Evolutionary conservation across 345 rosid genomes (phyloP).

Genomic region (sweet orange (Citrus sinensis)): DNA sequence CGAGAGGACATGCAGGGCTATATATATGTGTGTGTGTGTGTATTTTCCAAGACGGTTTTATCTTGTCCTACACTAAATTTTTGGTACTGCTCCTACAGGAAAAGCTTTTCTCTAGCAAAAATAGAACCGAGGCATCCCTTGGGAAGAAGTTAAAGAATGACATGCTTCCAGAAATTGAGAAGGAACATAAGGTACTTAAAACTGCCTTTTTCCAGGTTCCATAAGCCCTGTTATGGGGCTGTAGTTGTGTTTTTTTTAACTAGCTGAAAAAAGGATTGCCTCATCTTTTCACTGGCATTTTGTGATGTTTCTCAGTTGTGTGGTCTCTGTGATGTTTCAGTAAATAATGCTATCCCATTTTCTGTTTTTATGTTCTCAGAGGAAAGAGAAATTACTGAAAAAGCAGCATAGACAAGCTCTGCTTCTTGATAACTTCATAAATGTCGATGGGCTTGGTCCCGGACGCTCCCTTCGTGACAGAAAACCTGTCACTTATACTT

Average conservation of each 20-base stretch:
- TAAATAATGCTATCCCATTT: conserved; percentile 9
- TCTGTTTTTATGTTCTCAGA: conserved; percentile 33
- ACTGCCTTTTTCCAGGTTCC: not conserved
- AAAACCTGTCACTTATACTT: conserved; percentile 92
- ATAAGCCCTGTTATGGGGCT: too few relatives aligned
- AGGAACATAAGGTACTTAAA: conserved; percentile 80
- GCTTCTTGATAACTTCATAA: conserved; percentile 72
- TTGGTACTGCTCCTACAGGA: conserved; percentile 53
- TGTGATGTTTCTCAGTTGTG: not conserved
- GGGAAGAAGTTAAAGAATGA: conserved; percentile 89
- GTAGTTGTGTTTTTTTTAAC: not conserved
- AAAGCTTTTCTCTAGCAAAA: conserved; percentile 78
- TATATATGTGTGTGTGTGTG: not conserved
- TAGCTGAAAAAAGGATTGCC: not conserved
- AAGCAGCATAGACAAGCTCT: conserved; percentile 92
- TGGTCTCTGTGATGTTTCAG: not conserved
- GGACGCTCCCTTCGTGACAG: conserved; percentile 95
- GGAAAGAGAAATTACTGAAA: conserved; percentile 82
- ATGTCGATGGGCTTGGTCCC: conserved; percentile 65
- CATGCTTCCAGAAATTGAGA: conserved; percentile 97
- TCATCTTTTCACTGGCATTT: not conserved
- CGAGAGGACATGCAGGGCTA: not conserved
- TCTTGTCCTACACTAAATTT: not conserved
- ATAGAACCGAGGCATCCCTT: conserved; percentile 80
- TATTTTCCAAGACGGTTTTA: not conserved